phyloP scores from a whole-genome alignment of 1,284 basidiomycete genomes.

The Malassezia nana region DNA sequence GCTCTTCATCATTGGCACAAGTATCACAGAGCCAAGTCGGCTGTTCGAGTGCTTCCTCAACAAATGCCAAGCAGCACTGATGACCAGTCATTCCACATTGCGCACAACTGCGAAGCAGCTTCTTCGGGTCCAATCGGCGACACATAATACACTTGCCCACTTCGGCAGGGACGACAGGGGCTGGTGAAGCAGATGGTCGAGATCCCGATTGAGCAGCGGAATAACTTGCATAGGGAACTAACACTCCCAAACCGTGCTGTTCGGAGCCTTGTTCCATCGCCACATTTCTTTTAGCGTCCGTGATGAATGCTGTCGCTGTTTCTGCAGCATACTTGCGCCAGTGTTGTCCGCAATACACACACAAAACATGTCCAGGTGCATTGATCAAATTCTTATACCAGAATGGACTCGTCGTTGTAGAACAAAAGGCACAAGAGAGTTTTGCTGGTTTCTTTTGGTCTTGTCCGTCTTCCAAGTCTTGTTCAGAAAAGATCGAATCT shows the following conservation, averaged over 20 bases:
- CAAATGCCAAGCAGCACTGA: constrained; percentile 39
- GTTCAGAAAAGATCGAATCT: not conserved
- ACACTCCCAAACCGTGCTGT: constrained; percentile 18
- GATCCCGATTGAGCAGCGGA: not conserved
- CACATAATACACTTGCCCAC: constrained; percentile 34
- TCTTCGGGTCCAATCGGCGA: constrained; percentile 37
- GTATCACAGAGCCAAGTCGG: constrained; percentile 38
- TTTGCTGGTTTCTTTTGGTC: constrained; percentile 1
- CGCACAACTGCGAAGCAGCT: constrained; percentile 34
- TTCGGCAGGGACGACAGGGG: not conserved
- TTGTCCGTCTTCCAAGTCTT: not conserved
- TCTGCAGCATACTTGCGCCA: constrained; percentile 48
- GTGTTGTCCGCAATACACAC: constrained; percentile 40
- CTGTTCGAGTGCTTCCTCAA: constrained; percentile 26
- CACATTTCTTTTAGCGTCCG: constrained; percentile 24
- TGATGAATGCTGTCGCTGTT: constrained; percentile 20
- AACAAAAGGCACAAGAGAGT: constrained; percentile 34
- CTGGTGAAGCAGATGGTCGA: not conserved
- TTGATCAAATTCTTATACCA: constrained; percentile 42
- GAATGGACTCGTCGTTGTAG: constrained; percentile 25
- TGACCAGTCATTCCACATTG: constrained; percentile 42
- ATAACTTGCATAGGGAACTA: not conserved
- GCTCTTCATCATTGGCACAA: constrained; percentile 38
- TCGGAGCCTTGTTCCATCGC: constrained; percentile 39
- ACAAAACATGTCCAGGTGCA: constrained; percentile 34